Evolutionary conservation across 169 alveolate species (phyloP).

Genomic region (Plasmodium adleri): DNA sequence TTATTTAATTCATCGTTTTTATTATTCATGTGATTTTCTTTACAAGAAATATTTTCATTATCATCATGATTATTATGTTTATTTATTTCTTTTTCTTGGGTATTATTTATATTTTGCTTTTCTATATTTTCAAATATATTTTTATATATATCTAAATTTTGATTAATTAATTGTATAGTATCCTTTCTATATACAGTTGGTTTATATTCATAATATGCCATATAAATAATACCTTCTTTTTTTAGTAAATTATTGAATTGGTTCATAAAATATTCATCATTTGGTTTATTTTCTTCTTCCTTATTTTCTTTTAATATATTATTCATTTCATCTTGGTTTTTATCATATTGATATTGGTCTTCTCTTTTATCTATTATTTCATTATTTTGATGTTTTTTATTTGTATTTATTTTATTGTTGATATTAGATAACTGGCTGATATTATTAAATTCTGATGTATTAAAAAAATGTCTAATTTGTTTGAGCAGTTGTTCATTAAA

Average conservation of each 20-base stretch:
- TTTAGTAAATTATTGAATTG: slow-evolving; percentile 37
- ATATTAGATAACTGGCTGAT: slow-evolving; percentile 1
- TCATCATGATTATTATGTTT: neutral
- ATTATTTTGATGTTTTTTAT: neutral
- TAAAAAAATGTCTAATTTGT: slow-evolving; percentile 6
- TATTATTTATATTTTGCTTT: neutral
- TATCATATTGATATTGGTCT: slow-evolving; percentile 10
- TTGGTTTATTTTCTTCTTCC: neutral
- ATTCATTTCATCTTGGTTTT: neutral
- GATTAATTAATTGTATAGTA: slow-evolving; percentile 51
- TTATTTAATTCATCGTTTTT: neutral
- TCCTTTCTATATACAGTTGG: slow-evolving; percentile 62
- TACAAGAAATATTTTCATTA: neutral
- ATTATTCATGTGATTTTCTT: neutral
- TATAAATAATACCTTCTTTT: slow-evolving; percentile 68
- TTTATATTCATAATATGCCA: slow-evolving; percentile 69
- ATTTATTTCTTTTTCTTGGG: slow-evolving; percentile 3
- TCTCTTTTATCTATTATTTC: neutral
- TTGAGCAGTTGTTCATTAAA: slow-evolving; percentile 17
- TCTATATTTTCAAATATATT: slow-evolving; percentile 45
- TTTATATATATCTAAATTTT: slow-evolving; percentile 31
- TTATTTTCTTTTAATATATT: neutral
- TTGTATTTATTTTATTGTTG: neutral
- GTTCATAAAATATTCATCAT: slow-evolving; percentile 6
- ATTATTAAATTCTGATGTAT: neutral